phyloP scores from a whole-genome alignment of 139 green algal species.

The Choricystis sp. region DNA sequence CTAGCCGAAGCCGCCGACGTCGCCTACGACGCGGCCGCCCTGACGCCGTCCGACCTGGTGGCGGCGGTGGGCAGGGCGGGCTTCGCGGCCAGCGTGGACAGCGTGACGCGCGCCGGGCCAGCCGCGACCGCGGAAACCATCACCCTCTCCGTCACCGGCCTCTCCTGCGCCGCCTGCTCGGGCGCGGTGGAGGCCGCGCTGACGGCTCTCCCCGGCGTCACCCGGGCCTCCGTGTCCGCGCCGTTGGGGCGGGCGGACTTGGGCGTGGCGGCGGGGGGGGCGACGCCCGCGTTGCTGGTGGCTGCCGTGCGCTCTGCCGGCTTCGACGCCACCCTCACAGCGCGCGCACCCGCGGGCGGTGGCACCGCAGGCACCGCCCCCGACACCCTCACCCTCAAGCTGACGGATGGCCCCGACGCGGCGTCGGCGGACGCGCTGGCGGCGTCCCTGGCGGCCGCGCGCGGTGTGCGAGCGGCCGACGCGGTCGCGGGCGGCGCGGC shows the following conservation, averaged over 20 bases:
- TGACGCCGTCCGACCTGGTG: slow-evolving; percentile 21
- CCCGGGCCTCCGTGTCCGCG: slow-evolving; percentile 6
- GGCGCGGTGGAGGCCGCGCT: slow-evolving; percentile 15
- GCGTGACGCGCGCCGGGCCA: slow-evolving; percentile 65
- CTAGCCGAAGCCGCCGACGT: slow-evolving; percentile 54
- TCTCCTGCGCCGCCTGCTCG: slow-evolving; percentile 21
- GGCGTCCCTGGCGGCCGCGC: too few species aligned
- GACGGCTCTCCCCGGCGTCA: slow-evolving; percentile 7
- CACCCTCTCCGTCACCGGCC: slow-evolving; percentile 21
- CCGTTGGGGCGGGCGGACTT: too few species aligned
- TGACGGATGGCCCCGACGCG: too few species aligned
- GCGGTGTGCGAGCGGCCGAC: too few species aligned
- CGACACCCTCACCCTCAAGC: too few species aligned
- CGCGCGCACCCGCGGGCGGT: too few species aligned
- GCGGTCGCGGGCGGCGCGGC: slow-evolving; percentile 4
- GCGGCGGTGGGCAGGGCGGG: slow-evolving; percentile 54
- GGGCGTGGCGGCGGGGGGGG: too few species aligned
- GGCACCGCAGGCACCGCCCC: too few species aligned
- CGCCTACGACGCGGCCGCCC: not conserved
- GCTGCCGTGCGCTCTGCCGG: too few species aligned
- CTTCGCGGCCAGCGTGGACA: slow-evolving; percentile 46
- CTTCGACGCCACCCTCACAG: too few species aligned
- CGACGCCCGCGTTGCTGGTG: too few species aligned
- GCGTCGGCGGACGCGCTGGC: too few species aligned
- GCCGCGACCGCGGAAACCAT: slow-evolving; percentile 34